Base-by-base conservation (phyloP, 2,329 filamentous ascomycete species). In the Boeremia lycopersici region DNA sequence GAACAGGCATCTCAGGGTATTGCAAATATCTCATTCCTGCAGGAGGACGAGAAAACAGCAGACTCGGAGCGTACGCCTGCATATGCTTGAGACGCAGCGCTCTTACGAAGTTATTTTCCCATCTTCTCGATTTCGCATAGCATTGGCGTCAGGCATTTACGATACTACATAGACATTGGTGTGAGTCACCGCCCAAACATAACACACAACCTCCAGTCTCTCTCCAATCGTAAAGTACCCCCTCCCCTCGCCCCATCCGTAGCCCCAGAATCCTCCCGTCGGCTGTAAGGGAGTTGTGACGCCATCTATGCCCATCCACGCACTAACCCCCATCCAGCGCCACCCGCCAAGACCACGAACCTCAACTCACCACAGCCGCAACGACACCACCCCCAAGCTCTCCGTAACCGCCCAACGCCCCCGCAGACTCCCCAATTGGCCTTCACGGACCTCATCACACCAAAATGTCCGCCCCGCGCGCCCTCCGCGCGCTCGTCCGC, bases 11-110 rank as follows among this genome's bases (percentile, higher is more conserved):
- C 63, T 9, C 53, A 61, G 26, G 48, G 50, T 13, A 48, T 68
- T 12, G 56, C 59, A 10, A 60, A 42, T 15, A 52, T 68, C 36
- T 68, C 65, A 7, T 67, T 68, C 19, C 49, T 57, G 11, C 42
- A 61, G 23, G 56, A 31, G n/a, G 49, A 60, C 9, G 56, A 59
- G 9, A 30, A 63, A 46, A 53, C 31, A 71, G 79, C 64, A 23
- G 79, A 77, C 51, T 79, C 76, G 4, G 54, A 64, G 46, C 61
- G 56, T 8, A 29, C 59, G 10, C 53, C 56, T 17, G 34, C 59
- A n/a, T 48, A 62, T 15, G 66, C 62, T 42, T 68, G 34, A 58
- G n/a, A 17, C 28, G 13, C 34, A 10, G 19, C 12, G 17, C 34
- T 34, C 2, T 8, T 25, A 3, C 10, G 11, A 4, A 28, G n/a